Evolutionary conservation across 1,139 yeast genomes (phyloP), one percentile per base, ranked within the genome.

Genomic region (Sugiyamaella japonica): DNA sequence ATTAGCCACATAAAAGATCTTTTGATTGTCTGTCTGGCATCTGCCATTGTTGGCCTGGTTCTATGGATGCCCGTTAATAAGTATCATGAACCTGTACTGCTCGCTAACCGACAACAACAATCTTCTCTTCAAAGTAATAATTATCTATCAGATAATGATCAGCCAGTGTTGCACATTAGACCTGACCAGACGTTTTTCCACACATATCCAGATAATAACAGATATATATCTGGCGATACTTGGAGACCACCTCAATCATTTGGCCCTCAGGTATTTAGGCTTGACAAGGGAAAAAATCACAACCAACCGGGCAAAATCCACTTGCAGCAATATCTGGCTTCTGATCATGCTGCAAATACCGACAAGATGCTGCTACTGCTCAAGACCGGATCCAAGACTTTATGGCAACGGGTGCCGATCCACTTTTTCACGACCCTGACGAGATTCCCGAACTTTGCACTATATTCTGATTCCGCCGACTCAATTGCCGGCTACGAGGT

Each of bases 371-470:
- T 70, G 47, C 53, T 67, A 32, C 64, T 71, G 66, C 60, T 72
- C 49, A 72, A 72, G 48, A 70, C 74, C 2, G 73, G 75, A 8
- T 62, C 70, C 9, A 63, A 67, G 20, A 69, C 69, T 1, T 56
- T 67, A 55, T 71, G 73, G 73, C 59, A 67, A n/a, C 67, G 75
- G 7, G 49, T 72, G 52, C 75, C 75, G 3, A 54, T 69, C 15
- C 75, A 72, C 48, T 48, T 71, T 28, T 55, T 59, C 42, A 69
- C 74, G 5, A 70, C 73, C 2, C 54, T 71, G 5, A 68, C 70
- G 16, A 59, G 68, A 15, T 66, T 69, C 20, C 67, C 68, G 7
- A 56, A 70, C 47, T 70, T 69, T 54, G 73, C 66, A 31, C 53
- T 71, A 13, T 72, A 72, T 61, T 64, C 72, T 1, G 75, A 72